Evolutionary conservation across 768 basidiomycete genomes (phyloP).

Genomic region (Serpula lacrymans): DNA sequence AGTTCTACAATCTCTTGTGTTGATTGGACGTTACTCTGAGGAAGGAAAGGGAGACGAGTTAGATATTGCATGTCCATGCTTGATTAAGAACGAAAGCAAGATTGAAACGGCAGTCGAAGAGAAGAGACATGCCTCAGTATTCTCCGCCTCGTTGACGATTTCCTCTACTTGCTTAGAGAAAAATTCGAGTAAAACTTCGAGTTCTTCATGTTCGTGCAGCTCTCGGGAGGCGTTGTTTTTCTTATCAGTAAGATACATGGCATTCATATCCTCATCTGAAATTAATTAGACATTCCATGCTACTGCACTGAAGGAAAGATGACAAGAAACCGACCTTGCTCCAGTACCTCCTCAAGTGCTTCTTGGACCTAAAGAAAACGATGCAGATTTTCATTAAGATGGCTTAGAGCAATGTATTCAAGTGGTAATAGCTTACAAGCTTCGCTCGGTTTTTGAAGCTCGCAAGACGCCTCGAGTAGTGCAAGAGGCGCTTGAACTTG

Average conservation of each 20-base stretch:
- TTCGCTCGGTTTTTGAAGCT: constrained; percentile 91
- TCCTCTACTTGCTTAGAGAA: constrained; percentile 97
- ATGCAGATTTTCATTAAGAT: constrained; percentile 3
- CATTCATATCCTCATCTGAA: constrained; percentile 87
- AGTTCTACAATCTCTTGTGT: constrained; percentile 98
- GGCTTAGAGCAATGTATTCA: not conserved
- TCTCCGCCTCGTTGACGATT: constrained; percentile 91
- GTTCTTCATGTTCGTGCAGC: constrained; percentile 82
- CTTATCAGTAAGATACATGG: constrained; percentile 94
- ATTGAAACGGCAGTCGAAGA: not conserved
- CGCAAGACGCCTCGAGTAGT: constrained; percentile 85
- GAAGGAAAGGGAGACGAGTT: constrained; percentile 4
- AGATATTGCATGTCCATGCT: not conserved
- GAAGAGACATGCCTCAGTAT: constrained; percentile 57
- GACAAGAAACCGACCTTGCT: constrained; percentile 60
- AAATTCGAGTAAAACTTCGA: constrained; percentile 90
- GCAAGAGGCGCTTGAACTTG: constrained; percentile 86
- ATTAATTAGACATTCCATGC: not conserved
- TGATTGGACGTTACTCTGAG: constrained; percentile 86
- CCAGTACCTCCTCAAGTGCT: constrained; percentile 87
- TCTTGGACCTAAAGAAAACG: constrained; percentile 64
- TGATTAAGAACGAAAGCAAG: not conserved
- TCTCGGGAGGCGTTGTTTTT: constrained; percentile 58
- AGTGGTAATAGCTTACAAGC: constrained; percentile 44
- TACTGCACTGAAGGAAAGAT: not conserved